Evolutionary conservation across 1,284 basidiomycete genomes (phyloP).

Genomic region (Boletus mariae): DNA sequence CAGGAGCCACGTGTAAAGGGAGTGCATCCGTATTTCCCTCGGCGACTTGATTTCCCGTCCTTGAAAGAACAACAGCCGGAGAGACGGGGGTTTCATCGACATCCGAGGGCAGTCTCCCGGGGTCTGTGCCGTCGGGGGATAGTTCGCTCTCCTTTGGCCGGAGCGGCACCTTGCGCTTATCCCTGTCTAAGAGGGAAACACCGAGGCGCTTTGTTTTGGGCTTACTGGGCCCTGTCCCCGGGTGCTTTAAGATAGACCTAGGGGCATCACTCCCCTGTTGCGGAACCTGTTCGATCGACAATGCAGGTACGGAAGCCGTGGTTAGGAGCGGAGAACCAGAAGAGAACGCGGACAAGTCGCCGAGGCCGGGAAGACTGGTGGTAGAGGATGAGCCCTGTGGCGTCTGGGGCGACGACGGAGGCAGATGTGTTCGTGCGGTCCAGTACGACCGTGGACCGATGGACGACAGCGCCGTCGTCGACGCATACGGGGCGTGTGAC

Average conservation of each 20-base stretch:
- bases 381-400: conserved; percentile 8
- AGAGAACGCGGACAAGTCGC: conserved; percentile 16
- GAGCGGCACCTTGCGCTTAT: conserved; percentile 9
- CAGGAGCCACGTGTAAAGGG: conserved; percentile 31
- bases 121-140: neutral
- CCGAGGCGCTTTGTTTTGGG: conserved; percentile 11
- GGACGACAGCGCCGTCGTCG: conserved; percentile 22
- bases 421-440: conserved; percentile 20
- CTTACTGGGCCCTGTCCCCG: conserved; percentile 8
- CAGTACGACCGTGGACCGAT: conserved; percentile 20
- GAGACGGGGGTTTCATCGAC: conserved; percentile 41
- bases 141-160: neutral
- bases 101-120: conserved; percentile 25
- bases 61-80: conserved; percentile 56
- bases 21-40: conserved; percentile 41
- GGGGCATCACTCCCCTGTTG: conserved; percentile 12
- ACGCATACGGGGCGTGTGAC: conserved; percentile 11
- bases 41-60: conserved; percentile 47
- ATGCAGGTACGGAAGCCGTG: conserved; percentile 8
- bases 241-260: conserved; percentile 26
- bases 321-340: conserved; percentile 25
- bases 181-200: conserved; percentile 17
- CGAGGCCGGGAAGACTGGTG: conserved; percentile 11
- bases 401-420: conserved; percentile 10
- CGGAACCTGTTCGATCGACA: conserved; percentile 6